Base-by-base conservation (phyloP, 2,329 filamentous ascomycete genomes). In the Mollisiaceae sp. region DNA sequence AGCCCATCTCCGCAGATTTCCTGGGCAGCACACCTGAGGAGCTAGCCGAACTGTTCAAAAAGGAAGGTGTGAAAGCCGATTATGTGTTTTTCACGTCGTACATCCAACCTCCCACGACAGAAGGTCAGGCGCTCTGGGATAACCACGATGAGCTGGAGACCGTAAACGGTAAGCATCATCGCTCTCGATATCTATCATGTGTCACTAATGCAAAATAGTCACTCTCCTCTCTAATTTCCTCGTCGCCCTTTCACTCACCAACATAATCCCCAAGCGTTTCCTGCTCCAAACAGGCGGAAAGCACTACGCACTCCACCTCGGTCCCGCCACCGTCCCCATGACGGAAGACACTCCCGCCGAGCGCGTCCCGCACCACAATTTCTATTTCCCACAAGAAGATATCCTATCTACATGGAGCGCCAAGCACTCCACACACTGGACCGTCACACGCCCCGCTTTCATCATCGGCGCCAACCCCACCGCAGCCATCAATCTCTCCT, bases 211-310 rank as follows among this genome's bases (percentile, higher is more conserved):
- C 3, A 1, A 18, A 18, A 14, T 38, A 68, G 66, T 64, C 1
- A 65, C 54, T 2, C 63, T 64, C 14, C 54, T 70, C 22, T 62
- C 55, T 1, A 70, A 67, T 39, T 69, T 69, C 45, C 64, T 70
- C 39, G 22, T 43, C 2, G 67, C 67, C 2, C 65, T 70, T 18
- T n/a, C 57, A n/a, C n/a, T 70, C 12, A 35, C 63, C 32, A 35
- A 36, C 12, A 67, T 69, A 8, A 64, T 65, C 41, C 69, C 69
- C 20, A 66, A 60, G 11, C 64, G 65, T 32, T 63, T 71, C 59
- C 58, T 71, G 18, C 70, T 77, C 14, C 75, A 77, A 69, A 77
- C 76, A 2, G 74, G 75, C 32, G 75, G 72, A 8, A 77, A 77
- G 70, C 69, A 77, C 56, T 77, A 77, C 45, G 73, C 69, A 20